A percentile compares a stretch with the other conserved stretches of the same genome.
phyloP scores from a whole-genome alignment of 2,329 filamentous ascomycete species.

The Drechslerella dactyloides region DNA sequence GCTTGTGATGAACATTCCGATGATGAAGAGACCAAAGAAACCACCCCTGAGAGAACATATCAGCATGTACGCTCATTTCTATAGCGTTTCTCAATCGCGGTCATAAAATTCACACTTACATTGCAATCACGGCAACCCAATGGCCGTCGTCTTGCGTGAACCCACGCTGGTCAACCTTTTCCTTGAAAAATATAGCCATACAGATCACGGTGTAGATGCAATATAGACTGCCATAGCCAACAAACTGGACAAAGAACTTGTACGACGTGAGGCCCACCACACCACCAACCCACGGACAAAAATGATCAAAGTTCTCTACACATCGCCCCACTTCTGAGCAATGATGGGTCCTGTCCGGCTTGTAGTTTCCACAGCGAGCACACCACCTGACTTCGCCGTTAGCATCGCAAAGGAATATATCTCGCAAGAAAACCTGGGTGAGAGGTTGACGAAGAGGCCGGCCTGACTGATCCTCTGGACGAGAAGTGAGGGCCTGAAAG shows the following conservation, averaged over 20 bases:
- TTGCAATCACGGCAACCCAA: conserved; percentile 42
- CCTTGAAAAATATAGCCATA: conserved; percentile 38
- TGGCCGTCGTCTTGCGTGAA: conserved; percentile 38
- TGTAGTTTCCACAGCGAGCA: conserved; percentile 81
- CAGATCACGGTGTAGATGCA: conserved; percentile 38
- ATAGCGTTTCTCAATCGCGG: background rate
- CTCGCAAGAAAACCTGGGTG: conserved; percentile 78
- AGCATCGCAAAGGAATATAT: conserved; percentile 80
- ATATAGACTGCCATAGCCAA: conserved; percentile 32
- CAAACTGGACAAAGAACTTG: conserved; percentile 49
- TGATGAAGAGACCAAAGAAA: conserved; percentile 48
- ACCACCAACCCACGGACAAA: conserved; percentile 91
- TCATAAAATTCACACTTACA: conserved; percentile 21
- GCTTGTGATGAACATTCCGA: conserved; percentile 45
- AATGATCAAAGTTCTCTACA: conserved; percentile 90
- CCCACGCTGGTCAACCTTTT: conserved; percentile 23
- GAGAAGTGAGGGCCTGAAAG: conserved; percentile 30
- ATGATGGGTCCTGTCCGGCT: conserved; percentile 84
- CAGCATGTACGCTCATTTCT: conserved; percentile 5
- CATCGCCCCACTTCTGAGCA: conserved; percentile 81
- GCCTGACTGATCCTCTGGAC: conserved; percentile 16
- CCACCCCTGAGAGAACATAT: conserved; percentile 25
- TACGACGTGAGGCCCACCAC: conserved; percentile 77
- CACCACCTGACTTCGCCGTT: conserved; percentile 87
- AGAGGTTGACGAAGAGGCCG: conserved; percentile 65